Base-by-base conservation (phyloP, 768 basidiomycete genomes). In the Boletus tylopilopsis region DNA sequence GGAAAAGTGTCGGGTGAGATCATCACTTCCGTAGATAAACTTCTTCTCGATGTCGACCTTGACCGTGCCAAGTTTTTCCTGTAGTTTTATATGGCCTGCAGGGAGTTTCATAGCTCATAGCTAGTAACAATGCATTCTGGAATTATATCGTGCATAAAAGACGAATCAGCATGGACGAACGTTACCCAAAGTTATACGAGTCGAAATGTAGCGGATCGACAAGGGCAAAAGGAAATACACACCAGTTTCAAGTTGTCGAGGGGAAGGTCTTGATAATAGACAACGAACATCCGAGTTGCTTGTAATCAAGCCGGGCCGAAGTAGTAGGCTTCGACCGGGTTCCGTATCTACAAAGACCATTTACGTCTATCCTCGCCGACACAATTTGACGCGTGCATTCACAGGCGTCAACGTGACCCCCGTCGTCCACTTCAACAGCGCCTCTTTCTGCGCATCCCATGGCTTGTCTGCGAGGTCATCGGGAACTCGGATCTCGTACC, bases 61-160 rank as follows among this genome's bases (percentile, higher is more conserved):
- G 4, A 85, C 85, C 54, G 81, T 74, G 41, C 68, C 76, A 73
- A 94, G 76, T 61, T 90, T 80, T 1, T 62, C 48, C 13, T 79
- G 74, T 22, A 93, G 79, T 50, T 82, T 84, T 57, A 73, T 68
- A 52, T 74, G 76, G 24, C 77, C 76, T 0, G 79, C 61, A 2
- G 91, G 91, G 16, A 88, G 57, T 22, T 79, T 78, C 35, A 92
- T 69, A 1, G 76, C 68, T 2, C n/a, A n/a, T n/a, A n/a, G n/a
- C n/a, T n/a, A 91, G 70, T 3, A 76, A 70, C 16, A 91, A 62
- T 1, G 76, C 67, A 59, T 72, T 71, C 85, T 89, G 52, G 12
- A 30, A 39, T 9, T n/a, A n/a, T n/a, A n/a, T n/a, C n/a, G n/a
- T n/a, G n/a, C n/a, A n/a, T n/a, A n/a, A n/a, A n/a, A n/a, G n/a